phyloP scores from a whole-genome alignment of 805 yeast genomes.

The Barnettozyma sp. region DNA sequence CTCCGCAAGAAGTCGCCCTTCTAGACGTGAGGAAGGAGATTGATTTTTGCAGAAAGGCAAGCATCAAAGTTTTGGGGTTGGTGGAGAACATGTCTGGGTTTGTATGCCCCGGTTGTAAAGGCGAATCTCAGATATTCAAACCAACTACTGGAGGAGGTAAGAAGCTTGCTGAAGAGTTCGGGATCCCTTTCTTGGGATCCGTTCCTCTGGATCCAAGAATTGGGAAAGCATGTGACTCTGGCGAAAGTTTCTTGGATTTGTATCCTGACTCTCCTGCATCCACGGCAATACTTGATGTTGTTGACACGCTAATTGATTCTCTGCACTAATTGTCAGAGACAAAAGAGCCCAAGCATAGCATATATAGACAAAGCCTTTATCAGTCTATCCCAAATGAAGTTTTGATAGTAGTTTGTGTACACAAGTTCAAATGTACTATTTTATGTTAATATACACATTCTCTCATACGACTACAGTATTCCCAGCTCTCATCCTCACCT shows the following conservation, averaged over 20 bases:
- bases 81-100: slow-evolving; percentile 99
- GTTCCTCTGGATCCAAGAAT: slow-evolving; percentile 96
- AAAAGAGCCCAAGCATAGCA: too few species aligned
- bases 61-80: slow-evolving; percentile 75
- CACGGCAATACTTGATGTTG: slow-evolving; percentile 76
- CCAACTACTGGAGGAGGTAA: slow-evolving; percentile 98
- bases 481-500: not conserved
- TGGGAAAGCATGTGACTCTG: slow-evolving; percentile 81
- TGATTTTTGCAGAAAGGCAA: slow-evolving; percentile 89
- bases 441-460: not conserved
- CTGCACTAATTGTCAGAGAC: too few species aligned
- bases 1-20: slow-evolving; percentile 96
- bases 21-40: slow-evolving; percentile 94
- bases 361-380: too few species aligned
- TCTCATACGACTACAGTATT: not conserved
- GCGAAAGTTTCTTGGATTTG: slow-evolving; percentile 73
- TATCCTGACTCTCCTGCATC: slow-evolving; percentile 94
- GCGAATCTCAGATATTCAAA: slow-evolving; percentile 81
- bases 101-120: slow-evolving; percentile 92
- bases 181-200: slow-evolving; percentile 75
- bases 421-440: too few species aligned
- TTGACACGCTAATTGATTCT: slow-evolving; percentile 58
- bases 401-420: too few species aligned
- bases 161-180: slow-evolving; percentile 71
- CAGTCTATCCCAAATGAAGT: too few species aligned